A percentile compares a stretch with the other conserved stretches of the same genome.
Conservation (phyloP, 1,284 basidiomycete species). For the Lentinula novae-zelandiae region DNA sequence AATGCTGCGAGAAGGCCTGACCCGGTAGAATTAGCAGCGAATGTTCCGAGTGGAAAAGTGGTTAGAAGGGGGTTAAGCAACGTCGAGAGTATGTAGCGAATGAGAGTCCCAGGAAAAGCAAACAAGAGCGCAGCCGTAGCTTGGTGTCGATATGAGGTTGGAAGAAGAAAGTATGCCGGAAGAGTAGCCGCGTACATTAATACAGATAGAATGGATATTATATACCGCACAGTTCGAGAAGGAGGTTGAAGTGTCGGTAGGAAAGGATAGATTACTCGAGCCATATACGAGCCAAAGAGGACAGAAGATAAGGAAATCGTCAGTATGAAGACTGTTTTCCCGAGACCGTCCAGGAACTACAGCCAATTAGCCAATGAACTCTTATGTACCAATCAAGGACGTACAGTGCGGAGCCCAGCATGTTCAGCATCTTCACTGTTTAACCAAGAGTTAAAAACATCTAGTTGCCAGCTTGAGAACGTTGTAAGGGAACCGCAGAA, state of each 20-base stretch:
- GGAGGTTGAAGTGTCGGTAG: constrained; percentile 39
- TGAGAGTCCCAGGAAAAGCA: constrained; percentile 84
- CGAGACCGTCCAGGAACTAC: constrained; percentile 85
- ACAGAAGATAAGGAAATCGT: constrained; percentile 66
- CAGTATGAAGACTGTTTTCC: constrained; percentile 77
- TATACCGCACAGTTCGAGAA: constrained; percentile 36
- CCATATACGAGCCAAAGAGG: constrained; percentile 57
- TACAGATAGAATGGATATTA: constrained; percentile 45
- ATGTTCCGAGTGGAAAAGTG: constrained; percentile 83
- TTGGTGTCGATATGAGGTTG: constrained; percentile 69
- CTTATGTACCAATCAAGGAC: constrained; percentile 24
- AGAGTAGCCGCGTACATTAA: constrained; percentile 65
- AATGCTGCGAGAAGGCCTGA: constrained; percentile 74
- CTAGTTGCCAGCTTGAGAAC: constrained; percentile 93
- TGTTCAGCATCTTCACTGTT: constrained; percentile 60
- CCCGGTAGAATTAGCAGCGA: constrained; percentile 81
- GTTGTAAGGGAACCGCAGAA: constrained; percentile 97
- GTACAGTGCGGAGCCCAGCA: constrained; percentile 74
- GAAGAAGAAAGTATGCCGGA: constrained; percentile 75
- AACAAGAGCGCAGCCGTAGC: constrained; percentile 89
- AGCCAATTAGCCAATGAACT: constrained; percentile 11
- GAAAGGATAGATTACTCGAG: constrained; percentile 35
- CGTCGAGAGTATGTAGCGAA: constrained; percentile 78
- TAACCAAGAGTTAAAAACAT: constrained; percentile 84
- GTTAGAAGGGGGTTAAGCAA: constrained; percentile 65